These are phyloP conservation scores for Termitomyces sp. DNA, from an alignment of 768 basidiomycete genomes.

Conservation along the genomic window DNA sequence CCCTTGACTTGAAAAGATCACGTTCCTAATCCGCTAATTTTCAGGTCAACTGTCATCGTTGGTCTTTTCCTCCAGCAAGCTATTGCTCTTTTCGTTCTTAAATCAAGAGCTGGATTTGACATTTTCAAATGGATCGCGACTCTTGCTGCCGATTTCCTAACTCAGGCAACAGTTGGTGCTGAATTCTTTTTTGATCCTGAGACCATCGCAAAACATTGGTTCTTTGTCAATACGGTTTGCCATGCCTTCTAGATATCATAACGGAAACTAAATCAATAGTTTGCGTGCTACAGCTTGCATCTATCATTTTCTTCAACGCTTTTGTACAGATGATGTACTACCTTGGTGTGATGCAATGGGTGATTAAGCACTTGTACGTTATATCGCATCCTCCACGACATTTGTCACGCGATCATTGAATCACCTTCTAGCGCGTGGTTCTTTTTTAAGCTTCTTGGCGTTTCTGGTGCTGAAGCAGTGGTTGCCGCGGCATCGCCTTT, in stretches of 20 bases:
- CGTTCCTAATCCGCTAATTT: not conserved
- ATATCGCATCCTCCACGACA: not conserved
- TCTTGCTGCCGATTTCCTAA: constrained; percentile 78
- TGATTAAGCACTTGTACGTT: constrained; percentile 78
- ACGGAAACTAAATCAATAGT: not conserved
- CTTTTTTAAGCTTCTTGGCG: constrained; percentile 88
- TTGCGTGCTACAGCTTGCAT: constrained; percentile 50
- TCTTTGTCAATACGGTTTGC: constrained; percentile 76
- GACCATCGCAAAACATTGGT: constrained; percentile 69
- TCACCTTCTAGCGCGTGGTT: constrained; percentile 69
- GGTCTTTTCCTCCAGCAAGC: constrained; percentile 86
- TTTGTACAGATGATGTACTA: constrained; percentile 92
- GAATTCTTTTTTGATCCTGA: constrained; percentile 79
- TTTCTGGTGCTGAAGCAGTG: constrained; percentile 94
- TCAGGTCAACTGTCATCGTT: constrained; percentile 82
- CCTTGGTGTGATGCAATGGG: constrained; percentile 91
- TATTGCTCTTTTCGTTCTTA: constrained; percentile 87
- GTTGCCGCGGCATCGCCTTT: constrained; percentile 93
- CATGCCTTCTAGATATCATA: not conserved
- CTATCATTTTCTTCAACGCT: constrained; percentile 93
- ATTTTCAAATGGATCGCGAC: constrained; percentile 83
- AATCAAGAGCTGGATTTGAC: constrained; percentile 75
- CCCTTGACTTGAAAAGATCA: not conserved
- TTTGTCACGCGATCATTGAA: not conserved
- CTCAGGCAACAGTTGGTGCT: constrained; percentile 64